These are phyloP conservation scores for Leccinum uliginosum DNA, from an alignment of 768 basidiomycete genomes.

Conservation along the genomic window DNA sequence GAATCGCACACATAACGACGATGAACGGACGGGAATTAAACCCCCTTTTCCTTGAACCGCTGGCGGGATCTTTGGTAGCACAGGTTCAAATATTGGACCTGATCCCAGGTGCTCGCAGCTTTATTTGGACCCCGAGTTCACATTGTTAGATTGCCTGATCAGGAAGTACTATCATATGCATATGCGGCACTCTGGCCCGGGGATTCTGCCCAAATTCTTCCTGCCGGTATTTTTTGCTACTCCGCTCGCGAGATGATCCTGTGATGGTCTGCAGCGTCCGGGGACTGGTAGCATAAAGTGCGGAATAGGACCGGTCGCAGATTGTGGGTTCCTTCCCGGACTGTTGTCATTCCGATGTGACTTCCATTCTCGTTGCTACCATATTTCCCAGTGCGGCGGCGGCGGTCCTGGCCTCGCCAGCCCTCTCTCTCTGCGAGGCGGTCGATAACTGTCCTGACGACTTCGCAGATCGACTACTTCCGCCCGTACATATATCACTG, in stretches of 20 bases:
- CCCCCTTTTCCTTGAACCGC: too few relatives aligned
- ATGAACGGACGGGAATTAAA: too few relatives aligned
- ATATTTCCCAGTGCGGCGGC: slow-evolving; percentile 12
- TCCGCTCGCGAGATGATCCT: background rate
- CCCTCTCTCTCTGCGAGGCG: slow-evolving; percentile 32
- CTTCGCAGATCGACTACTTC: slow-evolving; percentile 39
- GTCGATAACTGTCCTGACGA: slow-evolving; percentile 37
- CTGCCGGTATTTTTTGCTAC: background rate
- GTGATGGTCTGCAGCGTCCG: background rate
- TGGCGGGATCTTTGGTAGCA: background rate
- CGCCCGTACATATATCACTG: slow-evolving; percentile 48
- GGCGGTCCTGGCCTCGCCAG: slow-evolving; percentile 19
- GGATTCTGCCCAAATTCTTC: background rate
- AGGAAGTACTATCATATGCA: background rate
- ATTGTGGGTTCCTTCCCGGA: background rate
- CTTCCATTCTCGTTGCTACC: slow-evolving; percentile 11
- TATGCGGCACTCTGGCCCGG: too few relatives aligned
- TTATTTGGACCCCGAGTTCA: background rate
- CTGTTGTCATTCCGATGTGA: slow-evolving; percentile 12
- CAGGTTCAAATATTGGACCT: background rate
- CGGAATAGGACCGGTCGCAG: background rate
- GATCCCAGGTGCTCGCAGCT: background rate
- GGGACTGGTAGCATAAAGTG: background rate
- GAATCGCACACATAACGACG: too few relatives aligned
- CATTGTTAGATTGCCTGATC: background rate